phyloP scores from a whole-genome alignment of 2,329 filamentous ascomycete genomes.

The Cladophialophora bantiana region DNA sequence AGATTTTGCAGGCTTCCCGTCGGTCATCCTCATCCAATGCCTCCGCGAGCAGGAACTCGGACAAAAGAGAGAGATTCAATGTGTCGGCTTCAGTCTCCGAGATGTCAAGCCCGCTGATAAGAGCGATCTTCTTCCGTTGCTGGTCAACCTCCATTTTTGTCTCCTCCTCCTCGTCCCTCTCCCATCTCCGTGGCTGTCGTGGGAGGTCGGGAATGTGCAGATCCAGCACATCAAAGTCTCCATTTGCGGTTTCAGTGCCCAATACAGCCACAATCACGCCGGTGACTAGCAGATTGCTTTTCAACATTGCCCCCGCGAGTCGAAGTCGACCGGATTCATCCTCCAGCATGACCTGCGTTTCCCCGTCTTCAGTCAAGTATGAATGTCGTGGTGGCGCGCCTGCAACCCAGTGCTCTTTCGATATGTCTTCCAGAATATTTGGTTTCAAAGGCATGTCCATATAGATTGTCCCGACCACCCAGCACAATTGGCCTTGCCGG shows the following conservation, averaged over 20 bases:
- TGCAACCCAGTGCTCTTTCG: constrained; percentile 93
- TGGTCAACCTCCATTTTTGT: constrained; percentile 38
- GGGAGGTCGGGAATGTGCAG: constrained; percentile 86
- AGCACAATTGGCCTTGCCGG: constrained; percentile 92
- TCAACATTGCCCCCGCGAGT: constrained; percentile 74
- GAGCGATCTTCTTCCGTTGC: constrained; percentile 73
- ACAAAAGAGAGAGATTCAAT: constrained; percentile 76
- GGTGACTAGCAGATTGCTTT: constrained; percentile 78
- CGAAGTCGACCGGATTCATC: constrained; percentile 91
- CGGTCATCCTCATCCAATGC: constrained; percentile 68
- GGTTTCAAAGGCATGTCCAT: constrained; percentile 98
- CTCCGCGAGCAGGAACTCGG: constrained; percentile 89
- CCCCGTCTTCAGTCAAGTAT: constrained; percentile 70
- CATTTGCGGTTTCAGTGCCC: constrained; percentile 90
- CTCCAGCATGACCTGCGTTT: constrained; percentile 83
- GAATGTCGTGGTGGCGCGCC: constrained; percentile 78
- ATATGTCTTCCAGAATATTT: constrained; percentile 92
- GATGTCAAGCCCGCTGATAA: constrained; percentile 87
- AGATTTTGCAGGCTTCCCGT: constrained; percentile 70
- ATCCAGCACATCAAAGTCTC: constrained; percentile 91
- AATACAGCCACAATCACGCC: constrained; percentile 94
- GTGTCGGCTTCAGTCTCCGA: constrained; percentile 77
- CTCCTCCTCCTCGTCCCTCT: constrained; percentile 62
- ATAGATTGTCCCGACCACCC: constrained; percentile 92
- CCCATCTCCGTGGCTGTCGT: constrained; percentile 81